Evolutionary conservation across 2,329 filamentous ascomycete species (phyloP).

Genomic region (Daldinia sp.): DNA sequence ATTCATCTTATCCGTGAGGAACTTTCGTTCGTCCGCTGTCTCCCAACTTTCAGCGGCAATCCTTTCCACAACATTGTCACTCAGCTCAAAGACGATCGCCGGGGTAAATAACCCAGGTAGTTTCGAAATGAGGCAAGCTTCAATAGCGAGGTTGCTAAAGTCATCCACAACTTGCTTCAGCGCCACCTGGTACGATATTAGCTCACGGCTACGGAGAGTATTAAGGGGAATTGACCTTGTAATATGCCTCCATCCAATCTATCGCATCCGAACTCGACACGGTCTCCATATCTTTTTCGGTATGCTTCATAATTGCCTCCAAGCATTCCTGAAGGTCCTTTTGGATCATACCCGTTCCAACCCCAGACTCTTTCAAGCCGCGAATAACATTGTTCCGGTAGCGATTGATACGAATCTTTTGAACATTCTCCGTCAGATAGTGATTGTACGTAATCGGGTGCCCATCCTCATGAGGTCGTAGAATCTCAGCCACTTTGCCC

Average conservation of each 20-base stretch:
- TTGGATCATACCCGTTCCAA: neutral
- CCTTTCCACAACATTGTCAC: constrained; percentile 19
- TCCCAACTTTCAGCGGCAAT: constrained; percentile 34
- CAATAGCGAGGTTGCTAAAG: constrained; percentile 46
- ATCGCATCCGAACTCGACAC: constrained; percentile 28
- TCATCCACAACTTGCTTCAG: constrained; percentile 47
- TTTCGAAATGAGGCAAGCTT: constrained; percentile 44
- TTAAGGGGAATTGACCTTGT: constrained; percentile 28
- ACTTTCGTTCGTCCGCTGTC: constrained; percentile 25
- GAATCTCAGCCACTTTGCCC: constrained; percentile 42
- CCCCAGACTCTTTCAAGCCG: neutral
- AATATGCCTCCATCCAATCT: constrained; percentile 40
- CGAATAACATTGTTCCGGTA: constrained; percentile 3
- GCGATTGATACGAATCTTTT: constrained; percentile 39
- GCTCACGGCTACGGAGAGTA: neutral
- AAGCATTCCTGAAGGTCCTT: neutral
- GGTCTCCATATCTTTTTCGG: constrained; percentile 33
- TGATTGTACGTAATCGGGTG: constrained; percentile 54
- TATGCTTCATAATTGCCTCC: constrained; percentile 7
- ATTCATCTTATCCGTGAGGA: constrained; percentile 33
- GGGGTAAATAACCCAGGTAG: constrained; percentile 35
- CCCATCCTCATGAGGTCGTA: constrained; percentile 39
- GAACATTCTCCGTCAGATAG: constrained; percentile 48
- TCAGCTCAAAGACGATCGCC: constrained; percentile 29
- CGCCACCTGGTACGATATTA: constrained; percentile 42